These are phyloP conservation scores for Euclidium syriacum DNA, from an alignment of 345 rosid species.

Conservation along the genomic window DNA sequence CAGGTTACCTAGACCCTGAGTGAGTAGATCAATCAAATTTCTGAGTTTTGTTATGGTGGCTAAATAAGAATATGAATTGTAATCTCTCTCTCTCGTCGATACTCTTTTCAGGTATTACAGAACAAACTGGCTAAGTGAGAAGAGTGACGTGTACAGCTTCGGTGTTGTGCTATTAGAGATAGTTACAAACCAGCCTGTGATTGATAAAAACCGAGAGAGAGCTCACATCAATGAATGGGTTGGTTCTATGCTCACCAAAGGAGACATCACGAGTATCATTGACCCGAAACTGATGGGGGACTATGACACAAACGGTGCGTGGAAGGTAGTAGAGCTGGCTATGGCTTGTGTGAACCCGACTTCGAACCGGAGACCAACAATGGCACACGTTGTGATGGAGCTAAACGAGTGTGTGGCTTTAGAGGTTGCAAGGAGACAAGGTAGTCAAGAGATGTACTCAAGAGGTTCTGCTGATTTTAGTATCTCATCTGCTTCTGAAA, in stretches of 20 bases:
- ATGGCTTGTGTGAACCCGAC: background rate
- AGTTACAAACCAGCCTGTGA: conserved; percentile 16
- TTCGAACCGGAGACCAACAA: background rate
- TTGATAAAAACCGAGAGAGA: background rate
- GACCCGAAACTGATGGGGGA: conserved; percentile 44
- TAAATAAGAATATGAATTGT: background rate
- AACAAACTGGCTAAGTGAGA: conserved; percentile 39
- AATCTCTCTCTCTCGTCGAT: background rate
- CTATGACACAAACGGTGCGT: conserved; percentile 18
- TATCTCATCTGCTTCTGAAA: conserved; percentile 8
- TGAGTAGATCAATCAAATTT: conserved; percentile 12
- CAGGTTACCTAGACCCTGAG: conserved; percentile 61
- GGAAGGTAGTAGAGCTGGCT: conserved; percentile 11
- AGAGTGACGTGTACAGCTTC: conserved; percentile 54
- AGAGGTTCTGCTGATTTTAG: background rate
- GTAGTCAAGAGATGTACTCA: background rate
- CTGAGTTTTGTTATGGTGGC: no score
- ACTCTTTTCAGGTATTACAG: conserved; percentile 20
- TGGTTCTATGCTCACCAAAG: conserved; percentile 10
- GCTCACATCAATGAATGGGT: conserved; percentile 25
- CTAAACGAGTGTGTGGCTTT: background rate
- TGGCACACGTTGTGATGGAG: background rate
- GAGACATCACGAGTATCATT: conserved; percentile 24
- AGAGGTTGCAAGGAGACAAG: background rate
- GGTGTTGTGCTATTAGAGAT: conserved; percentile 31